These are phyloP conservation scores for Camelina neglecta DNA, from an alignment of 345 rosid genomes.

Conservation along the genomic window DNA sequence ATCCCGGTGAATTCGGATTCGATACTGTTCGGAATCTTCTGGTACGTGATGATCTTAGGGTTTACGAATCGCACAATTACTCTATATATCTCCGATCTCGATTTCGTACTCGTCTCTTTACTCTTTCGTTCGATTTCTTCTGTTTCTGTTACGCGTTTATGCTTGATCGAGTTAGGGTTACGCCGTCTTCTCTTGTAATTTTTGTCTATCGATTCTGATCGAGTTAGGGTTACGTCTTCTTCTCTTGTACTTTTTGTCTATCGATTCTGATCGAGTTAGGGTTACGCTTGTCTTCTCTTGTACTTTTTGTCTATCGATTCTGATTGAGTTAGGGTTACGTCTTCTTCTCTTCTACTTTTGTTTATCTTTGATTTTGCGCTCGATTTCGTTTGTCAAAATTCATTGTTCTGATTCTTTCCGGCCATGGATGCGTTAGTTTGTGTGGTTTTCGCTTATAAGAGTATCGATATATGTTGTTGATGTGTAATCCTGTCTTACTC, in stretches of 20 bases:
- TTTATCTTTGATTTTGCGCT: neutral
- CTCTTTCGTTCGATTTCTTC: neutral
- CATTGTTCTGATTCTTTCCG: neutral
- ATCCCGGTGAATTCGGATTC: neutral
- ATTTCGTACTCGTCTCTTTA: neutral
- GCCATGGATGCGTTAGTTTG: neutral
- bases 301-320: too few relatives aligned
- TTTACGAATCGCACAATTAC: neutral
- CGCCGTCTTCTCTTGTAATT: too few relatives aligned
- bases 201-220: too few relatives aligned
- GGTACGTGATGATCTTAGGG: conserved; percentile 20
- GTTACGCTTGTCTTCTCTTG: too few relatives aligned
- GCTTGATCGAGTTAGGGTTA: neutral
- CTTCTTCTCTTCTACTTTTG: neutral
- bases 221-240: neutral
- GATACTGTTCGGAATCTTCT: neutral
- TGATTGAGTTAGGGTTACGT: neutral
- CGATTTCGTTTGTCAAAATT: neutral
- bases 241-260: neutral
- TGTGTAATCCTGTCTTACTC: neutral
- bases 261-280: too few relatives aligned
- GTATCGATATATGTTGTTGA: neutral
- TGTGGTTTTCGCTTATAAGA: neutral
- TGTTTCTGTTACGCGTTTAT: neutral
- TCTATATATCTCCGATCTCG: neutral